Conservation (phyloP, 2,329 filamentous ascomycete genomes). For the Harringtonia lauricola region DNA sequence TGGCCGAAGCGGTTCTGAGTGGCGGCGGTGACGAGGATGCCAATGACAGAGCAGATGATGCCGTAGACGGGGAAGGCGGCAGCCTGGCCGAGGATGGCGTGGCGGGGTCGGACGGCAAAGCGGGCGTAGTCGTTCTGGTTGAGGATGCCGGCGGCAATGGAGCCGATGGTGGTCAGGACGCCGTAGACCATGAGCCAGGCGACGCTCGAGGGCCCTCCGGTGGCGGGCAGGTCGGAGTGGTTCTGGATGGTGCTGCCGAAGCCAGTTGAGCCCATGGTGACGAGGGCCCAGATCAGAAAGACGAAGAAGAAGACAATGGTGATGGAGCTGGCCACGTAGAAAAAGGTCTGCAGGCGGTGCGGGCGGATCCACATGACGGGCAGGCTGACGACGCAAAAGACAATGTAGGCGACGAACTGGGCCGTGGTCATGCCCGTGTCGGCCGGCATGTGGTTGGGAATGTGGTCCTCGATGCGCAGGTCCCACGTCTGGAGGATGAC, state of each 20-base stretch:
- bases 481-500: slow-evolving; percentile 33
- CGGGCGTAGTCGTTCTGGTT: slow-evolving; percentile 34
- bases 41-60: slow-evolving; percentile 19
- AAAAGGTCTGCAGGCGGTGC: slow-evolving; percentile 20
- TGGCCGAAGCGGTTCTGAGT: slow-evolving; percentile 18
- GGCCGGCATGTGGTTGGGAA: slow-evolving; percentile 28
- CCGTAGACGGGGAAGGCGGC: slow-evolving; percentile 11
- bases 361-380: slow-evolving; percentile 31
- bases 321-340: too few relatives aligned
- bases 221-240: slow-evolving; percentile 12
- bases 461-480: slow-evolving; percentile 28
- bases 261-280: slow-evolving; percentile 8
- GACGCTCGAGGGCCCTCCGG: slow-evolving; percentile 8
- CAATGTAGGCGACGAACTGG: slow-evolving; percentile 17
- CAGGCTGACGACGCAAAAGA: slow-evolving; percentile 17
- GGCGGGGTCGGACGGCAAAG: slow-evolving; percentile 25
- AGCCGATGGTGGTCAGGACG: slow-evolving; percentile 28
- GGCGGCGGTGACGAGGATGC: slow-evolving; percentile 21
- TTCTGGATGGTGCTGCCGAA: slow-evolving; percentile 1
- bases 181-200: slow-evolving; percentile 26
- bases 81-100: slow-evolving; percentile 17
- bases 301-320: slow-evolving; percentile 17
- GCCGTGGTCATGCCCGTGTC: slow-evolving; percentile 12
- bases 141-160: slow-evolving; percentile 30
- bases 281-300: slow-evolving; percentile 23